Percentiles rank a stretch among this genome's conserved stretches.
Conservation (phyloP, 2,329 filamentous ascomycete genomes). For the Xylaria sp. region DNA sequence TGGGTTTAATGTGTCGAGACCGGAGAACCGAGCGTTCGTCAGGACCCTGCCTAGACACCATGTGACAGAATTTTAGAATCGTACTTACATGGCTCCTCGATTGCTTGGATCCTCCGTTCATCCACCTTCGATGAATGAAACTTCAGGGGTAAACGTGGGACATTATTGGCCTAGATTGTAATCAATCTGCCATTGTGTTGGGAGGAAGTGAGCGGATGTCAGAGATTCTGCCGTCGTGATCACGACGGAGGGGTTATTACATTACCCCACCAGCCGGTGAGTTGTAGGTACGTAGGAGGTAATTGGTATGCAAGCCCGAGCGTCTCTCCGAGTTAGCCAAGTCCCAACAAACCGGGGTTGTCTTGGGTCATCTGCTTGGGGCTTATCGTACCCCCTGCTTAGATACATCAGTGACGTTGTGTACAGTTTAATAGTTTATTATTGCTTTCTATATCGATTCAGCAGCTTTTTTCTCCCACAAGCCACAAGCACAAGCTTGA, state of each 20-base stretch:
- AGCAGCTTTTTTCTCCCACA: neutral
- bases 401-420: conserved; percentile 3
- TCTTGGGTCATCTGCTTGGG: neutral
- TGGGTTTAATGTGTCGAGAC: neutral
- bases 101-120: conserved; percentile 5
- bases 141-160: neutral
- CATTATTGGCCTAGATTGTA: neutral
- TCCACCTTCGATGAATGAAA: conserved; percentile 21
- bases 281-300: neutral
- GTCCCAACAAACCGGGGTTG: conserved; percentile 13
- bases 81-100: conserved; percentile 20
- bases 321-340: neutral
- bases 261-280: conserved; percentile 26
- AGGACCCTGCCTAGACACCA: neutral
- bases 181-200: neutral
- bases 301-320: conserved; percentile 4
- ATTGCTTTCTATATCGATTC: neutral
- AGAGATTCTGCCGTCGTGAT: conserved; percentile 5
- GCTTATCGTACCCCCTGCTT: conserved; percentile 17
- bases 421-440: neutral
- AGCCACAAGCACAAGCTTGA: neutral
- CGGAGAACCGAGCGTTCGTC: neutral
- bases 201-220: neutral
- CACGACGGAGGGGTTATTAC: conserved; percentile 6
- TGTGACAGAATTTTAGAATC: neutral